phyloP scores from a whole-genome alignment of 371 early-diverging fungal species.

The Mortierella sp. region DNA sequence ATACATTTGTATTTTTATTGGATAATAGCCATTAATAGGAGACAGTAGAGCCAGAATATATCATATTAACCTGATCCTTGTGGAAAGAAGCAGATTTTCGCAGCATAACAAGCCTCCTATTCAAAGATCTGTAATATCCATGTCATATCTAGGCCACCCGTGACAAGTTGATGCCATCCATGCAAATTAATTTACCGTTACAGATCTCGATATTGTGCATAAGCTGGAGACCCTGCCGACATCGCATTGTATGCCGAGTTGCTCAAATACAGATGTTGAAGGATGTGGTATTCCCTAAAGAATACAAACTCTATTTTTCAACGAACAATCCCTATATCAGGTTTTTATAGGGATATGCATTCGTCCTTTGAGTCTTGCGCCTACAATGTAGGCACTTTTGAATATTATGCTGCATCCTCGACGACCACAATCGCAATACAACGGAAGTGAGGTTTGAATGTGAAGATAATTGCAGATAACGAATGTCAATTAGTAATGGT shows the following conservation, averaged over 20 bases:
- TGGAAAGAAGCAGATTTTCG: no score
- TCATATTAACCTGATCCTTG: no score
- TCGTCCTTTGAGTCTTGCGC: constrained; percentile 23
- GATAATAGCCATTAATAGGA: no score
- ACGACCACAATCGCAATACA: no score
- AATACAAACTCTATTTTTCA: constrained; percentile 13
- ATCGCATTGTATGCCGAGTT: constrained; percentile 25
- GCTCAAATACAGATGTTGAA: constrained; percentile 29
- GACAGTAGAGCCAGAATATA: no score
- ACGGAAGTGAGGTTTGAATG: no score
- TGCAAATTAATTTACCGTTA: not conserved
- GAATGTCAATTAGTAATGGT: no score
- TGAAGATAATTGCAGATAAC: no score
- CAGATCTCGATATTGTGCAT: constrained; percentile 3
- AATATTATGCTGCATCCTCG: not conserved
- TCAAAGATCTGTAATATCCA: no score
- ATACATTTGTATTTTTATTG: no score
- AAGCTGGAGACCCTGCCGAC: constrained; percentile 18
- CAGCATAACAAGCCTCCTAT: no score
- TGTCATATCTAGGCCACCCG: not conserved
- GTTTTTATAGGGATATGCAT: not conserved
- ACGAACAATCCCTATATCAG: no score
- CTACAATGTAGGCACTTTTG: constrained; percentile 16
- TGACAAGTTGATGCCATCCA: constrained; percentile 2
- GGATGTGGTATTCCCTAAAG: constrained; percentile 10